Base-by-base conservation (phyloP, 352 stramenopile species). In the Phytophthora syringae region DNA sequence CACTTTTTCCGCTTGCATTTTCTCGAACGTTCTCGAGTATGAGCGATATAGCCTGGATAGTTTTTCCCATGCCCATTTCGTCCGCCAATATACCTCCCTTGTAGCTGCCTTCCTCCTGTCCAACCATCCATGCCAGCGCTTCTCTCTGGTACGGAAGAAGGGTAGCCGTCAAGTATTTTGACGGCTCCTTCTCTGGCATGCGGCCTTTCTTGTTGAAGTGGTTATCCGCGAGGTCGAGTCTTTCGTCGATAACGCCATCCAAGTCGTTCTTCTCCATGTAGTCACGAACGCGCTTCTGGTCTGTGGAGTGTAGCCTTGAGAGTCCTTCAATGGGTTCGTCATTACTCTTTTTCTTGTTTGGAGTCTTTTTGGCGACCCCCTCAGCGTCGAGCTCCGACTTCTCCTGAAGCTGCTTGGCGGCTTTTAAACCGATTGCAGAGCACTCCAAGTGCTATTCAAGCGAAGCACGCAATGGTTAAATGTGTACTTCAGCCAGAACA, bases 71-170 rank as follows among this genome's bases (percentile, higher is more conserved):
- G 15, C 93, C 96, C 97, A 99, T 99, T 80, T 99, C 97, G 60
- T 99, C 98, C 0, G 97, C 98, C 6, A 99, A 67, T 45, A 99
- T 98, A 2, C 98, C 98, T 24, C 97, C 98, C 49, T 87, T 80
- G 56, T 98, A 92, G 4, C 74, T 70, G 40, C 85, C 86, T 27
- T 89, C 55, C 72, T 99, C 98, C 79, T 99, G 97, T 2, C 61
- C 72, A 18, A 79, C 86, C 88, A 94, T 94, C 98, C 98, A 99
- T 40, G 83, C 95, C 12, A 99, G 81, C 1, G 97, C 97, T 82
- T 99, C 98, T 30, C 96, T 79, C 76, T 99, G 98, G 75, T 99
- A 99, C n/a, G 97, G 97, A 24, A 99, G 70, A n/a, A 99, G 80
- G 0, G 85, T 77, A 6, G 89, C 84, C 5, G 89, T 95, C 42